These are phyloP conservation scores for Talaromyces albobiverticillius DNA, from an alignment of 2,329 filamentous ascomycete genomes.

Conservation along the genomic window DNA sequence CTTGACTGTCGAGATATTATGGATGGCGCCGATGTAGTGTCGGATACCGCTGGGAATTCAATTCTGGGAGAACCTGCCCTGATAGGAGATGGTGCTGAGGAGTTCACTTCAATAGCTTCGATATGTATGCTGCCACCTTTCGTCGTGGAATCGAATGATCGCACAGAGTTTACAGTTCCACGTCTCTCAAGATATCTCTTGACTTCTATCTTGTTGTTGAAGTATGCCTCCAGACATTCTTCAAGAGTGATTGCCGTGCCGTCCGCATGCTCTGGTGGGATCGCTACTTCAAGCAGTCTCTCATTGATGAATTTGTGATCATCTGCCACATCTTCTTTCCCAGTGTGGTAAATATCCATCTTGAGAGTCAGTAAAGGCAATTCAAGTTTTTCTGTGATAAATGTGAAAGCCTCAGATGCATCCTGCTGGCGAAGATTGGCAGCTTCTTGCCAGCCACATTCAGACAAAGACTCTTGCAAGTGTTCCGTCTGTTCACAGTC, in stretches of 20 bases:
- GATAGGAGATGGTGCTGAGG: slow-evolving; percentile 33
- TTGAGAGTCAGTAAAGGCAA: slow-evolving; percentile 85
- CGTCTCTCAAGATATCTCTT: slow-evolving; percentile 67
- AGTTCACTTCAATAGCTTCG: slow-evolving; percentile 42
- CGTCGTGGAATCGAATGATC: slow-evolving; percentile 33
- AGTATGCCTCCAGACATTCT: slow-evolving; percentile 89
- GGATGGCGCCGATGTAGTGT: slow-evolving; percentile 25
- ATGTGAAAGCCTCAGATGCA: slow-evolving; percentile 90
- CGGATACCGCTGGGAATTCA: slow-evolving; percentile 26
- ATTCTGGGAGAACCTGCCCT: slow-evolving; percentile 21
- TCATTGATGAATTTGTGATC: slow-evolving; percentile 97
- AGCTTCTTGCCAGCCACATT: slow-evolving; percentile 87
- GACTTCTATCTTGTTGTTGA: slow-evolving; percentile 91
- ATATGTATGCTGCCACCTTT: slow-evolving; percentile 40
- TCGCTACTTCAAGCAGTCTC: slow-evolving; percentile 81
- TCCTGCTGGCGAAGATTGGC: slow-evolving; percentile 80
- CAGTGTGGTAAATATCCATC: slow-evolving; percentile 91
- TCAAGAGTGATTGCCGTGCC: slow-evolving; percentile 75
- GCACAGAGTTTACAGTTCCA: slow-evolving; percentile 52
- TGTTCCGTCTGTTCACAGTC: slow-evolving; percentile 63
- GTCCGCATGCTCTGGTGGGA: slow-evolving; percentile 68
- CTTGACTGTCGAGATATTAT: slow-evolving; percentile 33
- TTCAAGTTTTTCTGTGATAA: slow-evolving; percentile 86
- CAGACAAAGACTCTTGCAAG: slow-evolving; percentile 76
- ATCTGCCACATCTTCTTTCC: slow-evolving; percentile 74